Evolutionary conservation across 208 protist species (phyloP).

Genomic region (Trypanosoma mega): DNA sequence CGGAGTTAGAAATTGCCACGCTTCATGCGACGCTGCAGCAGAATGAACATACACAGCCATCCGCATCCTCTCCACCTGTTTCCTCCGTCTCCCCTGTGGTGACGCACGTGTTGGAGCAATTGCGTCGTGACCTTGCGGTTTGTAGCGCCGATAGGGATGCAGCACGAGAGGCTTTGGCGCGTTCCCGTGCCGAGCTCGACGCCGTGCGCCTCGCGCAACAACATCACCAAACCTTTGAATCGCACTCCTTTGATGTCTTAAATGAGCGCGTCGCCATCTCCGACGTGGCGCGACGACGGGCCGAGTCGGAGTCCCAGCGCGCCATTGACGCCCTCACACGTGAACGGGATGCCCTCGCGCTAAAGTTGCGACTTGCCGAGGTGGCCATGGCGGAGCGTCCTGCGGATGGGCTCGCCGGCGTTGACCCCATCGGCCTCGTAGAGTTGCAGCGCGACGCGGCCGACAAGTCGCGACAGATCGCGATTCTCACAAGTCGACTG

Average conservation of each 20-base stretch:
- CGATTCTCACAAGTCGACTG: slow-evolving; percentile 63
- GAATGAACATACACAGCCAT: neutral
- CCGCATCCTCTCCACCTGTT: neutral
- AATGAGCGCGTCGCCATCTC: slow-evolving; percentile 8
- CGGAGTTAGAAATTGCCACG: slow-evolving; percentile 43
- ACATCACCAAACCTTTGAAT: slow-evolving; percentile 21
- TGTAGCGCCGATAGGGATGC: too few relatives aligned
- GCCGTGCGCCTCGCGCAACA: slow-evolving; percentile 16
- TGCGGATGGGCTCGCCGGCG: neutral
- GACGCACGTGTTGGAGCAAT: slow-evolving; percentile 14
- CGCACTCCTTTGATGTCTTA: slow-evolving; percentile 15
- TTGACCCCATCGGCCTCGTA: slow-evolving; percentile 35
- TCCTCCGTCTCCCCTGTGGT: slow-evolving; percentile 15
- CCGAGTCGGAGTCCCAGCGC: slow-evolving; percentile 40
- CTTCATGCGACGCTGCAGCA: slow-evolving; percentile 22
- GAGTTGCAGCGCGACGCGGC: slow-evolving; percentile 58
- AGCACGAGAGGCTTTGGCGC: slow-evolving; percentile 36
- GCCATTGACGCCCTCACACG: slow-evolving; percentile 39
- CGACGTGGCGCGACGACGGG: slow-evolving; percentile 27
- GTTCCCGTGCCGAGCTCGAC: slow-evolving; percentile 40
- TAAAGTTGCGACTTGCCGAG: slow-evolving; percentile 36
- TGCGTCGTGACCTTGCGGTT: slow-evolving; percentile 12
- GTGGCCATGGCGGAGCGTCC: neutral
- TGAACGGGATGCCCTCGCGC: slow-evolving; percentile 41
- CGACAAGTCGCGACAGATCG: slow-evolving; percentile 50